These are phyloP conservation scores for Domatiomyces globalis DNA, from an alignment of 2,329 filamentous ascomycete genomes.

Conservation along the genomic window DNA sequence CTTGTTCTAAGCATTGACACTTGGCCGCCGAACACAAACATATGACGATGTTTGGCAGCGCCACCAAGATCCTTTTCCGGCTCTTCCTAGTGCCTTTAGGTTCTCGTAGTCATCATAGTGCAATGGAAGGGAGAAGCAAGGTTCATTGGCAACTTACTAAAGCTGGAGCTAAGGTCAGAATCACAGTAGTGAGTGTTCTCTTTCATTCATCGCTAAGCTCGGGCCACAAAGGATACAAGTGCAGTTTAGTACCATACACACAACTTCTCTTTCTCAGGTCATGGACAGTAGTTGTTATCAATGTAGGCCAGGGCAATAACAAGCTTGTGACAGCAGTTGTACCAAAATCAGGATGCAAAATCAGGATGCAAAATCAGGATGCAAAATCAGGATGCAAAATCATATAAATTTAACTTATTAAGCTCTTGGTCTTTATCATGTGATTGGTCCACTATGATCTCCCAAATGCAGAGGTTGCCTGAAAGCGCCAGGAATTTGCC, in stretches of 20 bases:
- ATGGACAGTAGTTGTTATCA: too few relatives aligned
- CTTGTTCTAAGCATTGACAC: slow-evolving; percentile 20
- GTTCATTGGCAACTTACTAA: background rate
- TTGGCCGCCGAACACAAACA: slow-evolving; percentile 8
- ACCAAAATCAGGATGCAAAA: too few relatives aligned
- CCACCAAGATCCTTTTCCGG: slow-evolving; percentile 18
- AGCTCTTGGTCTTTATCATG: background rate
- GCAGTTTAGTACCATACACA: background rate
- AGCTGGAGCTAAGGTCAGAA: background rate
- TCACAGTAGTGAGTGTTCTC: background rate
- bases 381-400: too few relatives aligned
- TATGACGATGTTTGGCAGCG: slow-evolving; percentile 17
- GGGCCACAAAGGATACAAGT: background rate
- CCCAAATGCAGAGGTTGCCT: background rate
- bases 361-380: too few relatives aligned
- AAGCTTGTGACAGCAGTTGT: too few relatives aligned
- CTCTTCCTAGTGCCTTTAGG: slow-evolving; percentile 21
- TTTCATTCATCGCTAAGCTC: background rate
- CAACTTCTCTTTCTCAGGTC: background rate
- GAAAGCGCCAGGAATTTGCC: background rate
- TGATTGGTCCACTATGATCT: background rate
- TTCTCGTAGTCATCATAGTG: slow-evolving; percentile 18
- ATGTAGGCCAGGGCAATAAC: too few relatives aligned
- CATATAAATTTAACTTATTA: background rate
- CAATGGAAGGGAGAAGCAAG: slow-evolving; percentile 30